A percentile compares a stretch with the other conserved stretches of the same genome.
Conservation (phyloP, 179 eudicot genomes). For the Monotropa hypopitys region DNA sequence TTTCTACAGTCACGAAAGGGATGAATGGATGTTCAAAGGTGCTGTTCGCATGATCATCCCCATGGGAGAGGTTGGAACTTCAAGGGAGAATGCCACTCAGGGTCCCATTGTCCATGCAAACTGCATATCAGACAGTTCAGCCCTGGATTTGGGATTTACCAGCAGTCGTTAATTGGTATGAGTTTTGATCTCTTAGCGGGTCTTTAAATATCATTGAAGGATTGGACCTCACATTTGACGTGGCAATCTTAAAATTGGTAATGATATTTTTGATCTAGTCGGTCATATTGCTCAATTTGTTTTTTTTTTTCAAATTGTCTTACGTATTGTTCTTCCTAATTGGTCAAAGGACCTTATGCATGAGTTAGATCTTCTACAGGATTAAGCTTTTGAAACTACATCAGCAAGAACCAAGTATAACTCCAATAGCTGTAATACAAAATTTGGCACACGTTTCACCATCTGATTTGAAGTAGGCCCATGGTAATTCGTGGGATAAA, state of each 20-base stretch:
- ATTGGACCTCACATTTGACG: not conserved
- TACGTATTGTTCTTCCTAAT: not conserved
- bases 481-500: not conserved
- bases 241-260: not conserved
- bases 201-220: not conserved
- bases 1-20: conserved; percentile 45
- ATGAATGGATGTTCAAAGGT: conserved; percentile 85
- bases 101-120: conserved; percentile 64
- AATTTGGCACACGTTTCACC: too few species aligned
- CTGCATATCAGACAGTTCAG: conserved; percentile 49
- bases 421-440: too few species aligned
- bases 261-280: too few species aligned
- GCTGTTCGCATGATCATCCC: conserved; percentile 52
- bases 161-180: conserved; percentile 42
- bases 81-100: conserved; percentile 19
- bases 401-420: too few species aligned
- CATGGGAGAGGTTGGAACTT: conserved; percentile 21
- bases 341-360: not conserved
- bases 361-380: not conserved
- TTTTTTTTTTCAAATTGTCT: too few species aligned
- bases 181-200: not conserved
- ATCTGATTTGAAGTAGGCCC: not conserved
- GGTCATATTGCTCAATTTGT: too few species aligned
- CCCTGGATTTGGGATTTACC: conserved; percentile 38
- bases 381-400: too few species aligned